phyloP scores from a whole-genome alignment of 1,284 basidiomycete genomes.

The Ustilago sp. region DNA sequence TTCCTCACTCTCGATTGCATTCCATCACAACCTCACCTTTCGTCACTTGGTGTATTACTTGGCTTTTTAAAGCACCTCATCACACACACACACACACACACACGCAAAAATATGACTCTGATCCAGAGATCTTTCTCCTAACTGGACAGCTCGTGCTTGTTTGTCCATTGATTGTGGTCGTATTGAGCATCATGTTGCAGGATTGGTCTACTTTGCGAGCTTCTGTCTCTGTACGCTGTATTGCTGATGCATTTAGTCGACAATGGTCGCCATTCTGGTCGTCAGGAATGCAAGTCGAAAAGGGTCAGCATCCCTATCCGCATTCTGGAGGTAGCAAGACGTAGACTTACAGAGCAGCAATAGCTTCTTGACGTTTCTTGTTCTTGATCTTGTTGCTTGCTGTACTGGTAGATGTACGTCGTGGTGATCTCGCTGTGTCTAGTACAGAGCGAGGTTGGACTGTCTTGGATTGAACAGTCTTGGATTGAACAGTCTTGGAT shows the following conservation, averaged over 20 bases:
- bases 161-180: neutral
- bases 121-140: neutral
- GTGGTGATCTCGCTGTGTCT: too few relatives aligned
- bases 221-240: neutral
- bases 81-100: neutral
- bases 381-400: neutral
- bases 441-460: too few relatives aligned
- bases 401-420: neutral
- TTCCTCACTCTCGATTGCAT: slow-evolving; percentile 11
- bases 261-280: slow-evolving; percentile 28
- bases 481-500: too few relatives aligned
- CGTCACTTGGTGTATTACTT: slow-evolving; percentile 23
- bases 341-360: slow-evolving; percentile 39
- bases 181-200: neutral
- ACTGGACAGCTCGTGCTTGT: neutral
- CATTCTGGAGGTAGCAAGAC: neutral
- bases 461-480: too few relatives aligned
- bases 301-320: neutral
- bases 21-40: neutral
- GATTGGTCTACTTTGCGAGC: too few relatives aligned
- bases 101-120: slow-evolving; percentile 12
- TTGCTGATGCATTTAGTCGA: slow-evolving; percentile 15
- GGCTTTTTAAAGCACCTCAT: neutral
- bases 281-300: neutral
- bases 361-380: slow-evolving; percentile 14